phyloP scores from a whole-genome alignment of 345 rosid genomes.

The Euclidium syriacum region DNA sequence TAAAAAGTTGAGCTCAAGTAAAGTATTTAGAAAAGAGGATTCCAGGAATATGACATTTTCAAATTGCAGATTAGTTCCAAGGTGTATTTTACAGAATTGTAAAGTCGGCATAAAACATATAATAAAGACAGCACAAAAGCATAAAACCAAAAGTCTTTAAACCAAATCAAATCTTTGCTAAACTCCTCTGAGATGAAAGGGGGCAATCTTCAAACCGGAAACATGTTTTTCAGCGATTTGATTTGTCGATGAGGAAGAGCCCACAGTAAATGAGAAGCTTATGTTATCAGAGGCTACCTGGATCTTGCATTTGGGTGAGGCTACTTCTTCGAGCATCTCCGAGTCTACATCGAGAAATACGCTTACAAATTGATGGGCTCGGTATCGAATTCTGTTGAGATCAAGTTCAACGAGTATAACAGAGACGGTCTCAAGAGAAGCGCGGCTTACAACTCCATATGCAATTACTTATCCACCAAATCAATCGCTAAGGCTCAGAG shows the following conservation, averaged over 20 bases:
- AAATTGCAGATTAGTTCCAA: too few species aligned
- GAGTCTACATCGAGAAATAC: too few species aligned
- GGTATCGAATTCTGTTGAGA: slow-evolving; percentile 40
- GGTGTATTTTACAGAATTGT: too few species aligned
- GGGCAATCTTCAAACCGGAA: background rate
- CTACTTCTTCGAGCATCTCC: background rate
- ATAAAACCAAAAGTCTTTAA: too few species aligned
- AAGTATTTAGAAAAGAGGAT: too few species aligned
- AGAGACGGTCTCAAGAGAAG: slow-evolving; percentile 48
- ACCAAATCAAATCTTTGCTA: too few species aligned
- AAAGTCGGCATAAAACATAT: too few species aligned
- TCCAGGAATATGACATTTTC: too few species aligned
- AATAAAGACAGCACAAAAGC: too few species aligned
- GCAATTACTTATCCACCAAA: slow-evolving; percentile 47
- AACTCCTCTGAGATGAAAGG: too few species aligned
- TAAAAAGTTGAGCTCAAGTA: too few species aligned
- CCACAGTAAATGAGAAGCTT: background rate
- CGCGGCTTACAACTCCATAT: slow-evolving; percentile 51
- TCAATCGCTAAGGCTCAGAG: slow-evolving; percentile 39
- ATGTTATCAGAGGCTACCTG: background rate
- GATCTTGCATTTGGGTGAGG: background rate
- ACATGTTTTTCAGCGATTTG: background rate
- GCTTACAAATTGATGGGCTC: slow-evolving; percentile 27
- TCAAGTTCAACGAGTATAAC: too few species aligned
- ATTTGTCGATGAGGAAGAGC: background rate